Base-by-base conservation (phyloP, 2,329 filamentous ascomycete genomes). In the Microascus cirrosus region DNA sequence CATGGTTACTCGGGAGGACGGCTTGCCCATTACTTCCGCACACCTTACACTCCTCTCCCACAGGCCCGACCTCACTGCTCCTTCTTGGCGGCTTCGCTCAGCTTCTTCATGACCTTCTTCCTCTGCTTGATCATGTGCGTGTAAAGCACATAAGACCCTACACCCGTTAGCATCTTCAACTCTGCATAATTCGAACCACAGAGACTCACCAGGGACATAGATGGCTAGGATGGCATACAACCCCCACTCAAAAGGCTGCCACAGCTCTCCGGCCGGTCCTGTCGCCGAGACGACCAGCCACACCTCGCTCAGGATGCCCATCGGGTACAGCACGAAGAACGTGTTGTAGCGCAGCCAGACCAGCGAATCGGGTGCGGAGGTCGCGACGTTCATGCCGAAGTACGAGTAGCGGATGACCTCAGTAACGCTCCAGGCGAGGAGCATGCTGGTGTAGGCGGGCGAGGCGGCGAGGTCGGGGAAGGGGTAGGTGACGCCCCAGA, bases 91-190 rank as follows among this genome's bases (percentile, higher is more conserved):
- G 75, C 66, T 32, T 69, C 65, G 71, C 80, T 82, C 67, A 84
- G 81, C 48, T 78, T 81, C 58, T 83, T 81, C 75, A 90, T 76
- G 57, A 93, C 83, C 80, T 90, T 95, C 63, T 83, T 80, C 64
- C 93, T 80, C 79, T 99, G 94, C 61, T 80, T 79, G 78, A 97
- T 89, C 94, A 99, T 97, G 73, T 99, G 89, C 24, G 89, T 90
- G 69, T 94, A 97, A 59, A 97, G 74, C 58, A 95, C 81, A 66
- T 94, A 95, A 3, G 89, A 67, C 75, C 90, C 87, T 75, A 20
- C 15, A 22, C 12, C 32, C 8, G 25, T 56, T 39, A 42, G 36
- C 34, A 36, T 20, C 15, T 24, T 15, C 15, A 22, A 36, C 18
- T 15, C 15, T 6, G 10, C 13, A 45, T 5, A 20, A n/a, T n/a